Evolutionary conservation across 805 yeast genomes (phyloP).

Genomic region (Candida nitratophila): DNA sequence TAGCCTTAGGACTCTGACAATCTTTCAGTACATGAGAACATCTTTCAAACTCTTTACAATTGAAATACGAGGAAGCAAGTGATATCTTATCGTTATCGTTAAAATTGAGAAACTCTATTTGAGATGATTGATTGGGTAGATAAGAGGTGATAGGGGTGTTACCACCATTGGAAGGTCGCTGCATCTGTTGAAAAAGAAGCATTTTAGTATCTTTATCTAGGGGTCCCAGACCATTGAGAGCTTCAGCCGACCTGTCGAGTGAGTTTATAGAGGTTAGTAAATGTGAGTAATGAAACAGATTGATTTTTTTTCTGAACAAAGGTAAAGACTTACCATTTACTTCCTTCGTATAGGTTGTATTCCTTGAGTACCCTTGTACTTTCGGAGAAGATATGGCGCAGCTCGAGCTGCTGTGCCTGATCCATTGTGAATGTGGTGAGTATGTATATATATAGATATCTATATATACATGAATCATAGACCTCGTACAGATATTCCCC

Average conservation of each 20-base stretch:
- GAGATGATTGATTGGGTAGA: slow-evolving; percentile 6
- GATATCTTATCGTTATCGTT: slow-evolving; percentile 39
- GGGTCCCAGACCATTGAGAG: slow-evolving; percentile 50
- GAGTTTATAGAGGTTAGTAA: background rate
- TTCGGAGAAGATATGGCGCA: slow-evolving; percentile 24
- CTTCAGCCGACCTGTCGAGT: slow-evolving; percentile 61
- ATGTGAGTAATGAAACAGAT: background rate
- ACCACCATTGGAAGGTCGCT: background rate
- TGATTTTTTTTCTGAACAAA: too few species aligned
- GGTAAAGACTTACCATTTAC: slow-evolving; percentile 55
- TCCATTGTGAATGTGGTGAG: slow-evolving; percentile 13
- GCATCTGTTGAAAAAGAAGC: slow-evolving; percentile 14
- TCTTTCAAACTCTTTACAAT: slow-evolving; percentile 78
- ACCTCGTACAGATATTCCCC: too few species aligned
- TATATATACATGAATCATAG: too few species aligned
- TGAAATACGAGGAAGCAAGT: slow-evolving; percentile 69
- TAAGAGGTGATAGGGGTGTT: slow-evolving; percentile 4
- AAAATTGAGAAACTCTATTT: slow-evolving; percentile 19
- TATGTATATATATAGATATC: too few species aligned
- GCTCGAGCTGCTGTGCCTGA: slow-evolving; percentile 18
- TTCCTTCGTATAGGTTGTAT: slow-evolving; percentile 57
- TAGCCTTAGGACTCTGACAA: slow-evolving; percentile 42
- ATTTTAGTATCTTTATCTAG: slow-evolving; percentile 13
- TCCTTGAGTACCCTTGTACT: slow-evolving; percentile 42
- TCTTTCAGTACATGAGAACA: slow-evolving; percentile 53